phyloP scores from a whole-genome alignment of 176 grass and related monocot genomes.

The Triticum turgidum region DNA sequence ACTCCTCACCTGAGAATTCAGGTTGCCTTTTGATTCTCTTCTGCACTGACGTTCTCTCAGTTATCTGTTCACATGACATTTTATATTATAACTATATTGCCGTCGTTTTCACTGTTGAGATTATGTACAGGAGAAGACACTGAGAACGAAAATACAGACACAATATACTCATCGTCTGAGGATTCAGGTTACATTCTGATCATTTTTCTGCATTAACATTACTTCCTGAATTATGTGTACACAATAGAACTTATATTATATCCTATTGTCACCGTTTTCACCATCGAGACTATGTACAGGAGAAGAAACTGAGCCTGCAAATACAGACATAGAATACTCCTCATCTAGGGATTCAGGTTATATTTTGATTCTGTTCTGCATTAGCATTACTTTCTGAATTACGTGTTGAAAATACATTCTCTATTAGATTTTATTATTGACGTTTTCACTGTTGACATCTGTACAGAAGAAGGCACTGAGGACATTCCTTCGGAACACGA shows the following conservation, averaged over 20 bases:
- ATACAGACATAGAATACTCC: neutral
- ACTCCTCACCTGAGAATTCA: neutral
- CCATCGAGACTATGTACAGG: neutral
- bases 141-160: neutral
- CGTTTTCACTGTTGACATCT: neutral
- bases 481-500: neutral
- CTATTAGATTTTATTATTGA: neutral
- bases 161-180: neutral
- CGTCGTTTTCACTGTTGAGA: neutral
- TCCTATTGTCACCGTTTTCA: neutral
- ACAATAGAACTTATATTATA: neutral
- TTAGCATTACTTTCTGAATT: neutral
- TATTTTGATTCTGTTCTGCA: neutral
- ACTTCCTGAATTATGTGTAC: neutral
- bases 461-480: neutral
- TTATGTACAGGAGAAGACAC: neutral
- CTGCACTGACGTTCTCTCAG: neutral
- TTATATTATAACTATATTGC: neutral
- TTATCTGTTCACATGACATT: too few species aligned
- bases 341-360: slow-evolving; percentile 9
- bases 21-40: neutral
- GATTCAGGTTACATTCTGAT: neutral
- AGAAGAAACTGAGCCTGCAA: neutral
- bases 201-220: neutral
- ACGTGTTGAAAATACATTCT: neutral